Base-by-base conservation (phyloP, 2,329 filamentous ascomycete genomes). In the Scedosporium apiospermum region DNA sequence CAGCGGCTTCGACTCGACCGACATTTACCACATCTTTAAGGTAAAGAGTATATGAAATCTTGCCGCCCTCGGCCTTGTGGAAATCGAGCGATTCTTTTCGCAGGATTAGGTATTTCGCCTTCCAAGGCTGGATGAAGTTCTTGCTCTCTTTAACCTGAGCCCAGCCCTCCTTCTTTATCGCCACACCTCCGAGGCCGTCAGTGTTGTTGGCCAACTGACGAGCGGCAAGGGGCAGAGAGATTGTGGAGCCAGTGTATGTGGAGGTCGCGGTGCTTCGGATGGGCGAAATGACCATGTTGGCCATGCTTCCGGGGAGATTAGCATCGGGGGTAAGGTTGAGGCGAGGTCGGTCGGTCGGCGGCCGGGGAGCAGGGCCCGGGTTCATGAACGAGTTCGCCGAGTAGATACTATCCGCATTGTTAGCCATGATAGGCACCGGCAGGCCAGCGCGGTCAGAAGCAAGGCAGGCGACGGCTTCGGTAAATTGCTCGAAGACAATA, bases 51-150 rank as follows among this genome's bases (percentile, higher is more conserved):
- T 93, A 88, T n/a, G 90, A 87, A 59, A 95, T 83, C 75, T 96
- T 96, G 68, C 90, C 88, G 63, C 88, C 90, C 72, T 96, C 91
- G 65, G 86, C 89, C 79, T 98, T 99, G 78, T 96, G 86, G 70
- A 99, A 97, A 71, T 97, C 95, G 51, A 99, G 84, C 64, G 91
- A 89, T 71, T 93, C 93, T 74, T 98, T 96, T 71, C 93, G 88
- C 67, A 99, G 80, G 64, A 98, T 91, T 63, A 99, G 80, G 74
- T 90, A 97, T 72, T 93, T 91, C 74, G 95, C 89, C 72, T 93
- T 95, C 93, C 90, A 96, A 1, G 83, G 82, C 70, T 88, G 87
- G 77, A 98, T 86, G 70, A 96, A 85, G 78, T 90, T 87, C 79
- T 87, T 86, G 76, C 93, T 93, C 75, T 98, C 95, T 80, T 97